Percentiles rank a stretch among this genome's conserved stretches.
Evolutionary conservation across 139 green algal species (phyloP).

Genomic region (Axilococcus clingmanii): DNA sequence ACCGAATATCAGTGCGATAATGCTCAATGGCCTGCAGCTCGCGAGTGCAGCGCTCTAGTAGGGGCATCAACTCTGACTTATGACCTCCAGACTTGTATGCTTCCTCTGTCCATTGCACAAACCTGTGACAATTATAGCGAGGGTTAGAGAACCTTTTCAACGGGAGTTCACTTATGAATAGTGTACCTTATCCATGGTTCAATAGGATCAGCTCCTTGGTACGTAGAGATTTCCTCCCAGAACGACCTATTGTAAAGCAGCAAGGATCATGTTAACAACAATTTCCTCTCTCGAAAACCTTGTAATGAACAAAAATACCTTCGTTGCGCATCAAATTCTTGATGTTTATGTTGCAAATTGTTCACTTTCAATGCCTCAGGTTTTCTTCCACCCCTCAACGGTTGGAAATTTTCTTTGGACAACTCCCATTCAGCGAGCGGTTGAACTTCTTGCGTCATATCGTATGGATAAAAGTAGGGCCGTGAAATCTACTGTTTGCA

Average conservation of each 20-base stretch:
- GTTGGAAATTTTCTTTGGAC: constrained; percentile 81
- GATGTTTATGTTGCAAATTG: not conserved
- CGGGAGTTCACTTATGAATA: not conserved
- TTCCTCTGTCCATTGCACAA: constrained; percentile 85
- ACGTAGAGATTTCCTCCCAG: constrained; percentile 46
- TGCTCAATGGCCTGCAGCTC: constrained; percentile 39
- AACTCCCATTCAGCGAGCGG: constrained; percentile 80
- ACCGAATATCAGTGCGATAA: constrained; percentile 77
- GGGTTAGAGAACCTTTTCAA: no score
- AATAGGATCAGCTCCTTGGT: constrained; percentile 67
- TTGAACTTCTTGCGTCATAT: no score
- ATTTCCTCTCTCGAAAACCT: no score
- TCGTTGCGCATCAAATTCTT: not conserved
- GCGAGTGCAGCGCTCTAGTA: constrained; percentile 75
- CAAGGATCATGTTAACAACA: no score
- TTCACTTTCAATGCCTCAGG: constrained; percentile 32
- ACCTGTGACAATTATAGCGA: no score
- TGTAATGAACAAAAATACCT: not conserved
- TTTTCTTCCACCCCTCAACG: constrained; percentile 51
- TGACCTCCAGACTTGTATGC: constrained; percentile 44
- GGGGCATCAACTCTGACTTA: constrained; percentile 64
- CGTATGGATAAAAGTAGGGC: no score
- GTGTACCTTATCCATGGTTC: constrained; percentile 64
- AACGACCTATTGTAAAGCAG: constrained; percentile 30
- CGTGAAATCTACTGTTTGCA: no score